Evolutionary conservation across 2,329 filamentous ascomycete genomes (phyloP).

Genomic region (Colletotrichum spaethianum): DNA sequence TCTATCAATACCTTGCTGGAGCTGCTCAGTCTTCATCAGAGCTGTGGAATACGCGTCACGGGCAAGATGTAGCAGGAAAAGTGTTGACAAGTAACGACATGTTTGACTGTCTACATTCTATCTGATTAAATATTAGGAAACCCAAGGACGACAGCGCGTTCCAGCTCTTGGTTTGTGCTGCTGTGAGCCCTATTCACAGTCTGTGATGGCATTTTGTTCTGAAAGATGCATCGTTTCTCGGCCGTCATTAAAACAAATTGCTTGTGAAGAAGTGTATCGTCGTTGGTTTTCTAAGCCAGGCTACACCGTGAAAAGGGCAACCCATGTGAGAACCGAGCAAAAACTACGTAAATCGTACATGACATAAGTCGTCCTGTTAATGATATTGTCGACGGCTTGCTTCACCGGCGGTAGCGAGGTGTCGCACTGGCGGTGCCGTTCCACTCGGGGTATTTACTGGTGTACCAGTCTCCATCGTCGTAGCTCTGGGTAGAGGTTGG

Average conservation of each 20-base stretch:
- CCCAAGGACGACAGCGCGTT: constrained; percentile 47
- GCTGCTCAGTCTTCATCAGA: not conserved
- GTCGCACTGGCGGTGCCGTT: constrained; percentile 52
- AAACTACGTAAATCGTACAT: constrained; percentile 3
- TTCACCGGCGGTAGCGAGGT: constrained; percentile 36
- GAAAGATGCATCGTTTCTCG: constrained; percentile 34
- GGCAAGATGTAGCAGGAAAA: not conserved
- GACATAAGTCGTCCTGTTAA: not conserved
- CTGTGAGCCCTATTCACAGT: constrained; percentile 25
- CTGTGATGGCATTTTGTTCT: not conserved
- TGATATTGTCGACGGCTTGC: too few species aligned
- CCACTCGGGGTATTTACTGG: constrained; percentile 59
- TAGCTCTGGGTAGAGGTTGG: constrained; percentile 47
- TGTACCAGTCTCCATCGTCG: constrained; percentile 63
- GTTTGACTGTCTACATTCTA: constrained; percentile 27
- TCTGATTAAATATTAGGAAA: constrained; percentile 37
- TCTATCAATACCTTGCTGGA: not conserved
- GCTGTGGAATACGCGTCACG: not conserved
- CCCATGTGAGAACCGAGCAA: not conserved
- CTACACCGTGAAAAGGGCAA: constrained; percentile 1
- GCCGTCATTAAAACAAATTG: constrained; percentile 20
- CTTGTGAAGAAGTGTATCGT: not conserved
- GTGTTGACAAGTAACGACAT: not conserved
- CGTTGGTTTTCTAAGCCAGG: not conserved
- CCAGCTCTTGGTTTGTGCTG: constrained; percentile 58